Conservation (phyloP, 2,329 filamentous ascomycete genomes). For the Epichloe typhina region DNA sequence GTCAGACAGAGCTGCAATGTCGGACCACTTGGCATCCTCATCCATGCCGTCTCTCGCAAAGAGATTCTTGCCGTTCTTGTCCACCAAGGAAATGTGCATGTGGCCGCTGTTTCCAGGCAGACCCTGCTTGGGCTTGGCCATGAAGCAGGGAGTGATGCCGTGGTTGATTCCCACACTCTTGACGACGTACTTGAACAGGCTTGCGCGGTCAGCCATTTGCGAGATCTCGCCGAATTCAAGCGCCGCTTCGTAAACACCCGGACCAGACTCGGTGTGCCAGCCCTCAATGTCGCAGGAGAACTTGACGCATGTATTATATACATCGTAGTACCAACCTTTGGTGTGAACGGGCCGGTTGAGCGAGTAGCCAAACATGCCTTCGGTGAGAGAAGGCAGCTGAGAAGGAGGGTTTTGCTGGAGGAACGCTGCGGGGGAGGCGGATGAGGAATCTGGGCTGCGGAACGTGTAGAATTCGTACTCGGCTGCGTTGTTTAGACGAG, state of each 20-base stretch:
- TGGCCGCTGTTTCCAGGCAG: slow-evolving; percentile 92
- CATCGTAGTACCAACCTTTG: slow-evolving; percentile 80
- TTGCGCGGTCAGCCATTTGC: slow-evolving; percentile 83
- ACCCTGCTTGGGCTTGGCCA: slow-evolving; percentile 90
- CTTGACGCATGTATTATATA: slow-evolving; percentile 66
- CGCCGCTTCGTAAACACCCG: slow-evolving; percentile 90
- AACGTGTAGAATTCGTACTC: slow-evolving; percentile 97
- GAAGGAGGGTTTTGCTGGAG: slow-evolving; percentile 60
- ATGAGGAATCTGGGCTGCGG: slow-evolving; percentile 42
- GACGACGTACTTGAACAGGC: slow-evolving; percentile 88
- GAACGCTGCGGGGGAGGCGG: slow-evolving; percentile 59
- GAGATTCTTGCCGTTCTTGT: slow-evolving; percentile 69
- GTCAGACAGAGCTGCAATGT: slow-evolving; percentile 72
- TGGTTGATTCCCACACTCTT: slow-evolving; percentile 79
- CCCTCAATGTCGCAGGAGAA: slow-evolving; percentile 79
- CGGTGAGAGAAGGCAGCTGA: slow-evolving; percentile 65
- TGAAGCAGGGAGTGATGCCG: slow-evolving; percentile 93
- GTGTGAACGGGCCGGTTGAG: slow-evolving; percentile 79
- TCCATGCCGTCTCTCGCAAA: slow-evolving; percentile 64
- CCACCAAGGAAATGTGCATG: slow-evolving; percentile 83
- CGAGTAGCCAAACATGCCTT: slow-evolving; percentile 95
- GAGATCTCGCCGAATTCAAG: slow-evolving; percentile 80
- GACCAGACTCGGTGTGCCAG: slow-evolving; percentile 91
- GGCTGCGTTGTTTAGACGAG: slow-evolving; percentile 34
- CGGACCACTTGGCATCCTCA: slow-evolving; percentile 55